Base-by-base conservation (phyloP, 2,329 filamentous ascomycete genomes). In the Cercospora nicotianae region DNA sequence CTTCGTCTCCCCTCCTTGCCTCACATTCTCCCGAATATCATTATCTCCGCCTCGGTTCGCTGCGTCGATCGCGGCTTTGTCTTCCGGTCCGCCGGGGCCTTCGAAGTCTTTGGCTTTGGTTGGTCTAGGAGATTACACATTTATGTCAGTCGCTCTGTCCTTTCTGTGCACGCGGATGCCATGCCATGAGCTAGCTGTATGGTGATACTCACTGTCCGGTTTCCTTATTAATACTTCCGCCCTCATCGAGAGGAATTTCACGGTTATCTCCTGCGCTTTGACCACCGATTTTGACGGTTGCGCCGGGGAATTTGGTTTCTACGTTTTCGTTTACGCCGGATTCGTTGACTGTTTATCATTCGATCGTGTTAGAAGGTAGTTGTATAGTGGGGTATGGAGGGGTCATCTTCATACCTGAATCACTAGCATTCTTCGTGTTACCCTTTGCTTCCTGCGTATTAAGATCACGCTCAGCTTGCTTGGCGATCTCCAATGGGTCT, bases 31-130 rank as follows among this genome's bases (percentile, higher is more conserved):
- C 65, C 78, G 70, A 12, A 83, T 78, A 65, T 79, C 77, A 72
- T 83, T 77, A 57, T 80, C 75, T 8, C 82, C 82, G 12, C 75
- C 76, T 8, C 80, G 75, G 26, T 77, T 77, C 69, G 79, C 75
- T n/a, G 76, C 78, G 65, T 77, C 79, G 12, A 77, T 72, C 30
- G 73, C 67, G 36, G 77, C 77, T 73, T 83, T 83, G 63, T 79
- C 79, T 75, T 85, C 83, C 2, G 82, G 83, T 13, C 82, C 83
- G 1, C 83, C 83, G 0, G 73, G 71, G 28, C 83, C 83, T 67
- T 84, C 83, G 64, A 83, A 85, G 69, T 84, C 83, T 39, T 78
- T 69, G 0, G 82, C 82, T 73, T 85, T 84, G 64, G 80, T 83
- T 4, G 77, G 74, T 62, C 79, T 81, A 66, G 5, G 13, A 7